These are phyloP conservation scores for Aspergillus indologenus DNA, from an alignment of 495 filamentous ascomycete species.

Conservation along the genomic window DNA sequence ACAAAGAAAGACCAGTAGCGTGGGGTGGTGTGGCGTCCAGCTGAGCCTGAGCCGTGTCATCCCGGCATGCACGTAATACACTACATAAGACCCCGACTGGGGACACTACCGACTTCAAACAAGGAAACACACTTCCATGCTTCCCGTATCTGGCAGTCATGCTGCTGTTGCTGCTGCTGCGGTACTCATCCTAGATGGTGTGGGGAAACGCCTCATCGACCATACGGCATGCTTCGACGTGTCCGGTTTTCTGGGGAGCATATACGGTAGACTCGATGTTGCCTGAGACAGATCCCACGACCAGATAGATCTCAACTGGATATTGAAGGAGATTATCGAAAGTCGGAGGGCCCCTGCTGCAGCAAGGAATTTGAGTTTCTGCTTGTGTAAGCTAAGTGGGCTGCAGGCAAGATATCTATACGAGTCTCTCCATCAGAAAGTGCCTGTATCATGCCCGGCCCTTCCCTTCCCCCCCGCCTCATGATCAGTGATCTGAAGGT, in stretches of 20 bases:
- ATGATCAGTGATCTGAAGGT: background rate
- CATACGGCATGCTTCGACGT: background rate
- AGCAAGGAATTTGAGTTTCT: background rate
- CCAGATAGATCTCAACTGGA: background rate
- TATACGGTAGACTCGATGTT: background rate
- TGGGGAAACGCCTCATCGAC: background rate
- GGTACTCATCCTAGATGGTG: background rate
- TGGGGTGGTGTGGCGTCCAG: slow-evolving; percentile 27
- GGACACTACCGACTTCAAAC: slow-evolving; percentile 5
- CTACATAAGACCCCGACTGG: slow-evolving; percentile 5
- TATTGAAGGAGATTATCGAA: background rate
- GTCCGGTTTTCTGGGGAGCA: background rate
- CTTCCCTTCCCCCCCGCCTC: too few species aligned
- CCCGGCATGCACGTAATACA: slow-evolving; percentile 25
- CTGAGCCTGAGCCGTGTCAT: slow-evolving; percentile 27
- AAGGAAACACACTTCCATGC: background rate
- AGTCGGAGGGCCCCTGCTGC: background rate
- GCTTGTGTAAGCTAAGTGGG: background rate
- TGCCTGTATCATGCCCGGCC: background rate
- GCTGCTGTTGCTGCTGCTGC: background rate
- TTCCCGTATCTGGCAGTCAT: background rate
- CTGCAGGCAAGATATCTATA: background rate
- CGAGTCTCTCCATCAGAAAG: background rate
- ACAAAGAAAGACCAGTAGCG: slow-evolving; percentile 17
- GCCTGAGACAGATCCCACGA: background rate